phyloP scores from a whole-genome alignment of 768 basidiomycete species.

The Pulveroboletus ravenelii region DNA sequence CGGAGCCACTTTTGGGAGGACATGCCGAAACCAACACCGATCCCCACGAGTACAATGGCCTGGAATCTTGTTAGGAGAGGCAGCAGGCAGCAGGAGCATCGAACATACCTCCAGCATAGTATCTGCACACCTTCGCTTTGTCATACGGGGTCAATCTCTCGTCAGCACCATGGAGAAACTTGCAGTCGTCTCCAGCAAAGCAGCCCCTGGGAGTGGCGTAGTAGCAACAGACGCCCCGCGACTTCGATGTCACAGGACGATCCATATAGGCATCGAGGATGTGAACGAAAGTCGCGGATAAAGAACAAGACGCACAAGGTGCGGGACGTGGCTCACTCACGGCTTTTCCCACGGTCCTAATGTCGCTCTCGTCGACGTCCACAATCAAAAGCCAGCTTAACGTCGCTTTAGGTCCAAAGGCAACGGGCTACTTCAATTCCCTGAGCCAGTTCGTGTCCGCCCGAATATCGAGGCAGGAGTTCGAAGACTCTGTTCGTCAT shows the following conservation, averaged over 20 bases:
- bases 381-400: constrained; percentile 67
- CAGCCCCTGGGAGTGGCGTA: constrained; percentile 63
- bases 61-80: constrained; percentile 21
- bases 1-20: constrained; percentile 18
- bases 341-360: constrained; percentile 29
- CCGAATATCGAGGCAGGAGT: constrained; percentile 65
- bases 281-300: constrained; percentile 2
- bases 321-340: background rate
- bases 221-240: constrained; percentile 68
- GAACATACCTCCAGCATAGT: constrained; percentile 52
- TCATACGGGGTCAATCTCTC: constrained; percentile 63
- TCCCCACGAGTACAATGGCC: constrained; percentile 71
- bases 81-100: background rate
- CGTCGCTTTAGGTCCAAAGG: constrained; percentile 56
- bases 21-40: constrained; percentile 73
- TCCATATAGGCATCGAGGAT: constrained; percentile 31
- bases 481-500: constrained; percentile 64
- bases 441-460: constrained; percentile 68
- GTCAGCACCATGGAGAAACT: constrained; percentile 64
- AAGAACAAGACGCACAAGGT: background rate
- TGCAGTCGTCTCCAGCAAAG: constrained; percentile 63
- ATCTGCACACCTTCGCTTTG: constrained; percentile 63
- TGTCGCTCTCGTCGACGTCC: constrained; percentile 75
- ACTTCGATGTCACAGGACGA: constrained; percentile 64
- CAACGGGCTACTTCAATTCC: constrained; percentile 54